Evolutionary conservation across 192 early-diverging fungal species (phyloP), one percentile per base, ranked within the genome.

Genomic region (Lobosporangium transversale): DNA sequence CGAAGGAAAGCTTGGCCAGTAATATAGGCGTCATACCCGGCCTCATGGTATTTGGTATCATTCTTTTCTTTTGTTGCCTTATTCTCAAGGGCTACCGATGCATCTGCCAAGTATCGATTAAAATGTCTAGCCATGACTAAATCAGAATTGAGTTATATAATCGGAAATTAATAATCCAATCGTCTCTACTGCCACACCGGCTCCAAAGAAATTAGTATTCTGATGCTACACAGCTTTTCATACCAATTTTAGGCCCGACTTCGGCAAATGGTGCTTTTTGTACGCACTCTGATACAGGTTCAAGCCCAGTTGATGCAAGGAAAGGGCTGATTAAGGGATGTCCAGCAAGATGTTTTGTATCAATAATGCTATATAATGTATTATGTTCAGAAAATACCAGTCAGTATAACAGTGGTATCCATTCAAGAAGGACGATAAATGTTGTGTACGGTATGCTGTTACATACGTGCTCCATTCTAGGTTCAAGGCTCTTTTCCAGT

Each of bases 11-110:
- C 81, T 20, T 88, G 83, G 9, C 96, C 96, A 4, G 96, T 98
- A 53, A 91, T 87, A 71, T 92, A 95, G 0, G 94, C 94, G 78
- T 98, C 96, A 66, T 89, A 98, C 3, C 92, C 96, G 14, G 96
- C 96, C 67, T 98, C 96, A 67, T 98, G 96, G 70, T 87, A 87
- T 42, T 78, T 84, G 1, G 78, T 66, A 15, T 71, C 60, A 32
- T 43, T 21, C 17, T 57, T 47, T 2, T 3, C 21, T 58, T 62
- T 50, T 4, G 54, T 4, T 14, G 56, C 23, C 4, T 4, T 27
- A 23, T 47, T 18, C n/a, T 18, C 43, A 9, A 27, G n/a, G 17
- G 56, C 7, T n/a, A 49, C 9, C 23, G 69, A 56, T 1, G 69
- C 55, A 27, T 71, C 60, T n/a, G 69, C 60, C 0, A 21, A 61